These are phyloP conservation scores for Metschnikowia proteae DNA, from an alignment of 805 yeast genomes.

Conservation along the genomic window DNA sequence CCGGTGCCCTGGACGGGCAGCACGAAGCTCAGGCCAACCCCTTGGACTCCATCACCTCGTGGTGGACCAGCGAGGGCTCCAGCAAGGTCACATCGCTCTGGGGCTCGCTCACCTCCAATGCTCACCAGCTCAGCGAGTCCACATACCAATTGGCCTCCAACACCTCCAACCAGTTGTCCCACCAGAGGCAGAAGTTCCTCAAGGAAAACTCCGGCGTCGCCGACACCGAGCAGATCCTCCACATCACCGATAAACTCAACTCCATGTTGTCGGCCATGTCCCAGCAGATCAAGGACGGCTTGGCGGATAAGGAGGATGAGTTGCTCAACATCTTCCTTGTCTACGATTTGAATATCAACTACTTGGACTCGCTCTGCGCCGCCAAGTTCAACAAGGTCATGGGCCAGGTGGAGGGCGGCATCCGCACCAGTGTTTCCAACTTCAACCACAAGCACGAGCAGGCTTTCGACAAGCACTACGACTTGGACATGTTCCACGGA, in stretches of 20 bases:
- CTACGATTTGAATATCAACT: slow-evolving; percentile 56
- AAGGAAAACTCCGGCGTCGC: slow-evolving; percentile 20
- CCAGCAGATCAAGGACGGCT: slow-evolving; percentile 47
- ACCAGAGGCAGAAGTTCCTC: slow-evolving; percentile 36
- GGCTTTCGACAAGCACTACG: slow-evolving; percentile 20
- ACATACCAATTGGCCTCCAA: slow-evolving; percentile 48
- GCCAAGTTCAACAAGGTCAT: slow-evolving; percentile 59
- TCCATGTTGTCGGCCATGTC: slow-evolving; percentile 34
- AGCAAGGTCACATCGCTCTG: slow-evolving; percentile 61
- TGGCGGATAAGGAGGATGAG: slow-evolving; percentile 52
- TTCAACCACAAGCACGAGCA: slow-evolving; percentile 33
- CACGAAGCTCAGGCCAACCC: slow-evolving; percentile 29
- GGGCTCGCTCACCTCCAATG: slow-evolving; percentile 60
- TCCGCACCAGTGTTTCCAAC: slow-evolving; percentile 56
- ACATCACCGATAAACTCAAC: slow-evolving; percentile 29
- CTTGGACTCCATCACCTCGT: slow-evolving; percentile 57
- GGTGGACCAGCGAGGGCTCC: slow-evolving; percentile 76
- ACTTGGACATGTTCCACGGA: slow-evolving; percentile 71
- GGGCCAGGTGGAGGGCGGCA: slow-evolving; percentile 76
- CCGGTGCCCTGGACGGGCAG: background rate
- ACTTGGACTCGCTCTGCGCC: slow-evolving; percentile 46
- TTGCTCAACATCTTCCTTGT: slow-evolving; percentile 44
- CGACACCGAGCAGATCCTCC: slow-evolving; percentile 27
- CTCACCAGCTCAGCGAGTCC: slow-evolving; percentile 45
- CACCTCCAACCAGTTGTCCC: slow-evolving; percentile 39